Evolutionary conservation across 768 basidiomycete species (phyloP).

Genomic region (Austroboletus festivus): DNA sequence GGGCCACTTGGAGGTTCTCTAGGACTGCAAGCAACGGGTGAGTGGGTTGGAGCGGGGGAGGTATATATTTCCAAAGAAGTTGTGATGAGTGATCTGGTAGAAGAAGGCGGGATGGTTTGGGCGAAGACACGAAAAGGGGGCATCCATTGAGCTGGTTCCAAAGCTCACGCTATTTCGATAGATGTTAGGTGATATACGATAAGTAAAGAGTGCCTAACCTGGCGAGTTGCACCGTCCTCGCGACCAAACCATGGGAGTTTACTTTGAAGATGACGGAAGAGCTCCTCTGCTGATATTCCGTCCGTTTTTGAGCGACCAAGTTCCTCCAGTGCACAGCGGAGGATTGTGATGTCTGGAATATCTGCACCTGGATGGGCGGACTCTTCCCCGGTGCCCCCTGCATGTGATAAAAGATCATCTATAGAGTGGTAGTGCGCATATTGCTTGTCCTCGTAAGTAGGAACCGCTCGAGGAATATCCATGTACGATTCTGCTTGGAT

Average conservation of each 20-base stretch:
- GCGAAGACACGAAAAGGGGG: conserved; percentile 47
- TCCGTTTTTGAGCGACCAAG: conserved; percentile 36
- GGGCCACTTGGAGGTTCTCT: conserved; percentile 19
- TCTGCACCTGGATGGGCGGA: conserved; percentile 18
- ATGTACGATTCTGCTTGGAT: conserved; percentile 53
- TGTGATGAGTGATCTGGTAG: conserved; percentile 20
- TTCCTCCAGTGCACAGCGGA: conserved; percentile 62
- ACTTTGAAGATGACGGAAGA: conserved; percentile 56
- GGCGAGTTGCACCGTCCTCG: conserved; percentile 48
- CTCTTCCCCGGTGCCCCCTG: conserved; percentile 7
- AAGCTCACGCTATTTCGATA: conserved; percentile 39
- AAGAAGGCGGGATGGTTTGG: conserved; percentile 7
- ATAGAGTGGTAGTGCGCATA: conserved; percentile 48
- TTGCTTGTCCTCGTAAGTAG: conserved; percentile 44
- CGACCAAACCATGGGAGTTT: conserved; percentile 57
- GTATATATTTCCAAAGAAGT: conserved; percentile 39
- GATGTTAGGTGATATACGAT: neutral
- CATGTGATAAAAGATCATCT: conserved; percentile 33
- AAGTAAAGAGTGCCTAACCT: conserved; percentile 41
- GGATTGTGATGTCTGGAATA: conserved; percentile 51
- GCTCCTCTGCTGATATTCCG: conserved; percentile 51
- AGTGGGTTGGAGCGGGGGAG: conserved; percentile 26
- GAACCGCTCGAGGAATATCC: conserved; percentile 53
- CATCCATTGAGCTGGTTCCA: conserved; percentile 57
- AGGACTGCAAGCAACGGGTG: conserved; percentile 29